Conservation (phyloP, 2,329 filamentous ascomycete species). For the Cryoendolithus antarcticus region DNA sequence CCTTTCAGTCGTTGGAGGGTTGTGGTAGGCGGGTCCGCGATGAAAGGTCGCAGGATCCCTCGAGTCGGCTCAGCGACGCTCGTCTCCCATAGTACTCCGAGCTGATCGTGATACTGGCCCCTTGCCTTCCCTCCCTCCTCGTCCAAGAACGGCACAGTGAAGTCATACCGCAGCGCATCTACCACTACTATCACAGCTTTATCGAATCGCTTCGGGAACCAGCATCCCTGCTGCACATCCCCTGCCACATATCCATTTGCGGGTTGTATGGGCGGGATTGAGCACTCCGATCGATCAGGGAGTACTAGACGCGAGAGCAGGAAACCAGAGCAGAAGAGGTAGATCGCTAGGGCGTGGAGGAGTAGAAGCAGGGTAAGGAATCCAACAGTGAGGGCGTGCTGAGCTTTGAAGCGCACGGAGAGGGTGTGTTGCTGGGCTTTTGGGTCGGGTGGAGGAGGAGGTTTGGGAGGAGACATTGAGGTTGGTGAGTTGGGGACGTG, state of each 20-base stretch:
- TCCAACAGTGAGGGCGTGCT: slow-evolving; percentile 41
- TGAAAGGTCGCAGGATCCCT: slow-evolving; percentile 85
- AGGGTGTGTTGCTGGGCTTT: slow-evolving; percentile 27
- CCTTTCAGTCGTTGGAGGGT: slow-evolving; percentile 89
- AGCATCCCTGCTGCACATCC: slow-evolving; percentile 58
- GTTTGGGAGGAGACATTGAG: no score
- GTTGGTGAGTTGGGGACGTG: no score
- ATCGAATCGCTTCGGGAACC: slow-evolving; percentile 89
- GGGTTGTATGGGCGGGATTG: slow-evolving; percentile 52
- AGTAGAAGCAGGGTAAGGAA: slow-evolving; percentile 54
- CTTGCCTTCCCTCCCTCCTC: slow-evolving; percentile 35
- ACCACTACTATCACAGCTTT: slow-evolving; percentile 84
- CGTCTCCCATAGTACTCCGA: slow-evolving; percentile 77
- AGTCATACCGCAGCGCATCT: slow-evolving; percentile 92
- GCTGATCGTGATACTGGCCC: slow-evolving; percentile 70
- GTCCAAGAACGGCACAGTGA: slow-evolving; percentile 65
- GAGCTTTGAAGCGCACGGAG: slow-evolving; percentile 40
- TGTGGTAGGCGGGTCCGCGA: slow-evolving; percentile 89
- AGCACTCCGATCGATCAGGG: slow-evolving; percentile 66
- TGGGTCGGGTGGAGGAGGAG: slow-evolving; percentile 8
- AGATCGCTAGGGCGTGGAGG: slow-evolving; percentile 70
- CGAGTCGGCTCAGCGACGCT: slow-evolving; percentile 62
- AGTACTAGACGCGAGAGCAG: slow-evolving; percentile 75
- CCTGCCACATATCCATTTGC: slow-evolving; percentile 27
- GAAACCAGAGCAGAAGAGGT: slow-evolving; percentile 90